phyloP scores from a whole-genome alignment of 176 grass and related monocot species.

The Zea luxurians region DNA sequence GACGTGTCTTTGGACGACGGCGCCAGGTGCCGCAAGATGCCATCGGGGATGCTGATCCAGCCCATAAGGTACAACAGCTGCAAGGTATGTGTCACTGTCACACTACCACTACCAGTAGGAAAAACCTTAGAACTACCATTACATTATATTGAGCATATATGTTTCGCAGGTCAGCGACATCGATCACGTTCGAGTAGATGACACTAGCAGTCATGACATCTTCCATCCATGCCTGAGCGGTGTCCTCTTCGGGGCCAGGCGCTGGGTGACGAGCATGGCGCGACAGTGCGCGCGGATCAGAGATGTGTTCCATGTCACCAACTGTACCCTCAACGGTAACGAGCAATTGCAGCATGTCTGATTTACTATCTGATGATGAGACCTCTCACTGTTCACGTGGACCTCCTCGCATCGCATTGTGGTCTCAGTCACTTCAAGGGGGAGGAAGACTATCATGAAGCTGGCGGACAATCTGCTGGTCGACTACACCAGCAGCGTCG shows the following conservation, averaged over 20 bases:
- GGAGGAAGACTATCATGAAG: conserved; percentile 49
- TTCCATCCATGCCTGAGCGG: conserved; percentile 37
- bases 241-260: conserved; percentile 57
- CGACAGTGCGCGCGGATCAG: conserved; percentile 53
- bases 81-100: conserved; percentile 41
- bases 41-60: conserved; percentile 63
- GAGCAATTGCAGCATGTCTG: neutral
- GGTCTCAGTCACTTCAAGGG: conserved; percentile 41
- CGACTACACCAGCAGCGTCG: conserved; percentile 40
- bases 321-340: conserved; percentile 16
- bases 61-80: conserved; percentile 44
- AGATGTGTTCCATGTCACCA: conserved; percentile 37
- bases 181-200: conserved; percentile 61
- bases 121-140: neutral
- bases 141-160: neutral
- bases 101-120: neutral
- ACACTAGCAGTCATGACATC: conserved; percentile 30
- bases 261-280: conserved; percentile 42
- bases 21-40: conserved; percentile 47
- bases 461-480: conserved; percentile 48
- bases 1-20: conserved; percentile 55
- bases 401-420: neutral
- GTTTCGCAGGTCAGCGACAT: conserved; percentile 48
- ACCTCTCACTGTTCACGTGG: neutral
- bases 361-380: neutral